phyloP scores from a whole-genome alignment of 306 rosid genomes.

The Vicia faba region DNA sequence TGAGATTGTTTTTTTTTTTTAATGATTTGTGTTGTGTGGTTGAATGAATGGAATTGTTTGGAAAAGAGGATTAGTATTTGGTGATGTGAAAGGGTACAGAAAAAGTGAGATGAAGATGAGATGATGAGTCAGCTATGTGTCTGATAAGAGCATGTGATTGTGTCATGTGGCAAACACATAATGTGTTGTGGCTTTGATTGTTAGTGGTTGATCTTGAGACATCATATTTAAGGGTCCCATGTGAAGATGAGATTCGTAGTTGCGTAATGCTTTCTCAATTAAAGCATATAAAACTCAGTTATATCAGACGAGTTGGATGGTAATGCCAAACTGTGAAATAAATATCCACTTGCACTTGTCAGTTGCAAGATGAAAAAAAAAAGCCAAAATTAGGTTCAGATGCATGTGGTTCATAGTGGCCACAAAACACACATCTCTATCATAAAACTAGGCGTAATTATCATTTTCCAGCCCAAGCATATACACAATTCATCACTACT shows the following conservation, averaged over 20 bases:
- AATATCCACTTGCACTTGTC: slow-evolving; percentile 11
- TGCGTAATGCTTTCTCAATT: slow-evolving; percentile 21
- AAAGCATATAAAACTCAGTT: background rate
- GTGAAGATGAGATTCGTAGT: slow-evolving; percentile 4
- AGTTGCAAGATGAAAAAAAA: background rate
- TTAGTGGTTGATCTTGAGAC: slow-evolving; percentile 22
- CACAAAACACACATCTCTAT: too few species aligned
- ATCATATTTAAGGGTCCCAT: slow-evolving; percentile 10
- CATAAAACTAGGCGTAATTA: too few species aligned
- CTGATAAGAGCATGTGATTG: slow-evolving; percentile 18
- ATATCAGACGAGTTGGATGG: slow-evolving; percentile 17
- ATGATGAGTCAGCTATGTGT: background rate
- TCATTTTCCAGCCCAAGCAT: background rate
- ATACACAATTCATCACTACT: background rate
- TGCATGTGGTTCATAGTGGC: too few species aligned
- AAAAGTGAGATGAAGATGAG: slow-evolving; percentile 1
- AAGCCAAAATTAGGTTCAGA: background rate
- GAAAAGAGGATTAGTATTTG: slow-evolving; percentile 19
- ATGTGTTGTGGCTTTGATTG: slow-evolving; percentile 13
- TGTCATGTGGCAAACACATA: slow-evolving; percentile 13
- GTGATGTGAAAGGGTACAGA: slow-evolving; percentile 8
- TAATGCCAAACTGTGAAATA: slow-evolving; percentile 15
- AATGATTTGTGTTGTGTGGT: background rate
- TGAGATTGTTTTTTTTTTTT: too few species aligned
- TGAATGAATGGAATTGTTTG: slow-evolving; percentile 2